Evolutionary conservation across 2,329 filamentous ascomycete genomes (phyloP), one percentile per base, ranked within the genome.

Genomic region (Apiospora sp.): DNA sequence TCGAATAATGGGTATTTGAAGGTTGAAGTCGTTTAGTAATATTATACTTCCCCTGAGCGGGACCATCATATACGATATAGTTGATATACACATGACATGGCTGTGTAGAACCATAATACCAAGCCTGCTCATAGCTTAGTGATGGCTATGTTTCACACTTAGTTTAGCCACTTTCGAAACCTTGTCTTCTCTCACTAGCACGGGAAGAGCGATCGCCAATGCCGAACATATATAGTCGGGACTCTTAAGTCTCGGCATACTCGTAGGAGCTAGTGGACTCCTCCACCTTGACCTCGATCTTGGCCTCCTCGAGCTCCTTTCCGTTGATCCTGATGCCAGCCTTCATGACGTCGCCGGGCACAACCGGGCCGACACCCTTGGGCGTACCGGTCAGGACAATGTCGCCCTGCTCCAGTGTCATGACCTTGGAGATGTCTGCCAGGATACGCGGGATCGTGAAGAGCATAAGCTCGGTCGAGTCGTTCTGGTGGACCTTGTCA

Each of bases 321-420:
- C 95, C 95, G 72, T 88, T 87, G 43, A 98, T 91, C 80, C 90
- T 91, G 77, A 98, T 87, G 4, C 95, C 95, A 37, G 94, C 95
- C 75, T 88, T 92, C 89, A 99, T 94, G 44, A 96, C 87, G 84
- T 99, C 95, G 2, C 96, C 96, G 0, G 93, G 91, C 73, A 91
- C 90, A 1, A 98, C 95, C 27, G 92, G 88, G 1, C 96, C 96
- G 1, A 99, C 96, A 16, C 96, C 96, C 85, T 98, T 98, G 69
- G 96, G 96, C 69, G 96, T 99, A 24, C 96, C 96, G n/a, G 96
- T 99, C 77, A 99, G 85, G 68, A 99, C 91, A 79, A 99, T 92
- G 83, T 99, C 96, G 68, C 96, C 96, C 79, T 93, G 90, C 83
- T 97, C 92, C 73, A 99, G 87, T 12, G 94, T 95, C 95, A 98